Evolutionary conservation across 495 filamentous ascomycete genomes (phyloP).

Genomic region (Parathielavia appendiculata): DNA sequence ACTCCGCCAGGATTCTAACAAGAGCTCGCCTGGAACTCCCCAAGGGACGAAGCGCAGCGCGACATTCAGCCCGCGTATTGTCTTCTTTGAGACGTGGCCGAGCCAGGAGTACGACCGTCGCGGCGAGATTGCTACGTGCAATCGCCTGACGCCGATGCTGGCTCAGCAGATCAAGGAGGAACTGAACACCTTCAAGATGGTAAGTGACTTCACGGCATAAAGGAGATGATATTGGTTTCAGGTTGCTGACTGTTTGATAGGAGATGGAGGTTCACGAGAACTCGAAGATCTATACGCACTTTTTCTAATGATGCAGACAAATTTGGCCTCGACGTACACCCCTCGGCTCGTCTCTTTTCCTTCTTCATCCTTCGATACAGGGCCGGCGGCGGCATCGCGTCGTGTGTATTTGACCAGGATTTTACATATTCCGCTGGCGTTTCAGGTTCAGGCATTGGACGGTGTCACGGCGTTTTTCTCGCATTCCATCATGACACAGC

Average conservation of each 20-base stretch:
- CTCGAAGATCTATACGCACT: constrained; percentile 99
- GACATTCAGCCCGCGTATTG: constrained; percentile 86
- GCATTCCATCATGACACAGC: constrained; percentile 22
- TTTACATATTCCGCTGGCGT: constrained; percentile 35
- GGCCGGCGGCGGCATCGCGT: constrained; percentile 24
- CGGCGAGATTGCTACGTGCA: constrained; percentile 96
- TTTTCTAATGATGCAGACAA: constrained; percentile 65
- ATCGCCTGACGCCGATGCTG: constrained; percentile 91
- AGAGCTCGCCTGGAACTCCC: constrained; percentile 75
- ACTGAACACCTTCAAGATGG: constrained; percentile 99
- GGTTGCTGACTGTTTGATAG: constrained; percentile 46
- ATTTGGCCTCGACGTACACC: constrained; percentile 20
- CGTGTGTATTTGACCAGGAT: constrained; percentile 41
- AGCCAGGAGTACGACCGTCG: constrained; percentile 92
- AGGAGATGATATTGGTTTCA: background rate
- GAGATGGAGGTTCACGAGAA: constrained; percentile 99
- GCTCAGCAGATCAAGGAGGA: constrained; percentile 99
- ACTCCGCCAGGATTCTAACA: constrained; percentile 56
- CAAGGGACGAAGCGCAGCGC: constrained; percentile 68
- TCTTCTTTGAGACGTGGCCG: constrained; percentile 95
- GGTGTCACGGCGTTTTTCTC: constrained; percentile 47
- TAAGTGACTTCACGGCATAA: constrained; percentile 40
- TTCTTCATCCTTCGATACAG: constrained; percentile 17
- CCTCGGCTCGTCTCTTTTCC: constrained; percentile 36
- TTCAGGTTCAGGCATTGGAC: constrained; percentile 44